Percentiles rank a stretch among this genome's conserved stretches.
These are phyloP conservation scores for Pontederia paniculata DNA, from an alignment of 176 grass and related monocot genomes.

Conservation along the genomic window DNA sequence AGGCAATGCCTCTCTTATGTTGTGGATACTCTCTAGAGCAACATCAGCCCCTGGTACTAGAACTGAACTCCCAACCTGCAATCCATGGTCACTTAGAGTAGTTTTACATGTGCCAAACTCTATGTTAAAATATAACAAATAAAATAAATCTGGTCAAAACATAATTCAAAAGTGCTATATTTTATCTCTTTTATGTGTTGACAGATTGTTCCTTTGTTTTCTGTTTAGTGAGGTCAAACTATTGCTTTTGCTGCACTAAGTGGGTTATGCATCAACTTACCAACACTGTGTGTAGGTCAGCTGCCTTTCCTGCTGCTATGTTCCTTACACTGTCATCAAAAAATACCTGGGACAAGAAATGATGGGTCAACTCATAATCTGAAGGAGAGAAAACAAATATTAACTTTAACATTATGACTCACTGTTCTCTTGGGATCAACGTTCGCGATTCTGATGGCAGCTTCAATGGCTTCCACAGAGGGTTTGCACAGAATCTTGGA, in stretches of 20 bases:
- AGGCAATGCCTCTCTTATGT: constrained; percentile 82
- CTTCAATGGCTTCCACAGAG: constrained; percentile 50
- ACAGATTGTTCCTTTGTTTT: too few relatives aligned
- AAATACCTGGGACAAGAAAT: constrained; percentile 38
- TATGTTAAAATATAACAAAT: background rate
- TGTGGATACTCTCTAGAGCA: constrained; percentile 94
- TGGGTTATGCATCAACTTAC: constrained; percentile 20
- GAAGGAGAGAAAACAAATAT: background rate
- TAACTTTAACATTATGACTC: constrained; percentile 2
- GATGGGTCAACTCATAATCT: background rate
- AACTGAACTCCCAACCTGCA: constrained; percentile 76
- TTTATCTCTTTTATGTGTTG: too few relatives aligned
- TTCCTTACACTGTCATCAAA: constrained; percentile 59
- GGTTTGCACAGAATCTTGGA: constrained; percentile 54
- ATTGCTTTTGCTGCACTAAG: background rate
- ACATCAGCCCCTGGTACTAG: constrained; percentile 53
- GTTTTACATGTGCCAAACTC: too few relatives aligned
- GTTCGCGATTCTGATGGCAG: constrained; percentile 37
- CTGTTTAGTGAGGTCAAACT: too few relatives aligned
- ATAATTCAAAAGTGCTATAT: too few relatives aligned
- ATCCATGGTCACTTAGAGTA: background rate
- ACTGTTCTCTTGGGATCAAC: constrained; percentile 44
- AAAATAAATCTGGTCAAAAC: background rate
- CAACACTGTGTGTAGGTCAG: constrained; percentile 52
- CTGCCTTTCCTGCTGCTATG: constrained; percentile 53